Evolutionary conservation across 2,329 filamentous ascomycete genomes (phyloP).

Genomic region (Botrytis galanthina): DNA sequence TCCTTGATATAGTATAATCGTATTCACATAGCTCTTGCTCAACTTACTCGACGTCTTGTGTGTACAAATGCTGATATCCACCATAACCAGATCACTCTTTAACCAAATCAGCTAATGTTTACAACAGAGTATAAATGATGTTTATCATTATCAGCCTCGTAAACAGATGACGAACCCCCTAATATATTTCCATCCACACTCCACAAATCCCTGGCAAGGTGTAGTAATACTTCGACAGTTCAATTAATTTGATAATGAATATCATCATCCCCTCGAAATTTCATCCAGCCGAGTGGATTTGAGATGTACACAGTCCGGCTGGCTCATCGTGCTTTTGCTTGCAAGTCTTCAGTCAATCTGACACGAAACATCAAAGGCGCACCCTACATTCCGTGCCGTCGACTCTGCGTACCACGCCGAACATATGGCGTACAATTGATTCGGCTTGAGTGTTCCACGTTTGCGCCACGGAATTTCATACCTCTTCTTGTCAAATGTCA

Average conservation of each 20-base stretch:
- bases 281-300: background rate
- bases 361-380: background rate
- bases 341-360: background rate
- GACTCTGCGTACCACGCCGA: background rate
- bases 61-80: background rate
- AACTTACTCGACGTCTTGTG: background rate
- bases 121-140: background rate
- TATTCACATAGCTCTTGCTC: background rate
- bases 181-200: background rate
- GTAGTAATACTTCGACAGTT: background rate
- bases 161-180: background rate
- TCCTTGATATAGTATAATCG: background rate
- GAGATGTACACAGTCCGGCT: background rate
- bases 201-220: background rate
- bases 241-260: slow-evolving; percentile 3
- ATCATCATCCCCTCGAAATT: background rate
- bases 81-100: background rate
- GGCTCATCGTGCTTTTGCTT: background rate
- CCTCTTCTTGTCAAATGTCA: background rate
- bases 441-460: background rate
- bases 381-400: background rate
- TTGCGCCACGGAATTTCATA: background rate
- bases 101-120: background rate
- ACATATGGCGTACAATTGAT: background rate
- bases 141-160: background rate